Evolutionary conservation across 1,139 yeast genomes (phyloP).

Genomic region (Kodamaea sp.): DNA sequence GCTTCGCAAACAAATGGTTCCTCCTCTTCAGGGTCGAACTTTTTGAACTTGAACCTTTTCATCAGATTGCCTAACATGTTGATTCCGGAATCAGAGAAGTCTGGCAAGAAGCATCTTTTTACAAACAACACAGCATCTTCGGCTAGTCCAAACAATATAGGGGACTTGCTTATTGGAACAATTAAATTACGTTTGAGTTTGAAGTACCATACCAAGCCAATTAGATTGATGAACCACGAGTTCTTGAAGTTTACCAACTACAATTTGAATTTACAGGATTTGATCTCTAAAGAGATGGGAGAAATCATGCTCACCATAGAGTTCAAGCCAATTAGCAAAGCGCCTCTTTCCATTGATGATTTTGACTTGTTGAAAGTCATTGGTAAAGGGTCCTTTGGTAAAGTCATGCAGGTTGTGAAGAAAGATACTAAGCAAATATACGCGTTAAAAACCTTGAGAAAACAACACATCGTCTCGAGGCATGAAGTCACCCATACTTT

Average conservation of each 20-base stretch:
- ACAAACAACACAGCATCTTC: constrained; percentile 16
- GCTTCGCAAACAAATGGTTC: constrained; percentile 5
- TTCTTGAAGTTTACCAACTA: constrained; percentile 45
- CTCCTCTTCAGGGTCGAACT: constrained; percentile 32
- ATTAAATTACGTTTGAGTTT: constrained; percentile 47
- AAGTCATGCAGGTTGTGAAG: constrained; percentile 97
- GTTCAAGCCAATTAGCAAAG: constrained; percentile 66
- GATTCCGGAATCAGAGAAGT: constrained; percentile 47
- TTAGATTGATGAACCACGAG: constrained; percentile 48
- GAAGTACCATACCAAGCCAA: constrained; percentile 37
- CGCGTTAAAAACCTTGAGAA: constrained; percentile 90
- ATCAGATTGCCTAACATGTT: constrained; percentile 72
- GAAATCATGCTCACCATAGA: constrained; percentile 70
- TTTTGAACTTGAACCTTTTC: constrained; percentile 70
- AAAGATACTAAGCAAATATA: constrained; percentile 92
- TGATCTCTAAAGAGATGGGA: constrained; percentile 39
- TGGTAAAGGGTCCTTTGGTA: constrained; percentile 97
- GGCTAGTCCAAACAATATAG: constrained; percentile 23
- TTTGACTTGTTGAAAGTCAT: constrained; percentile 91
- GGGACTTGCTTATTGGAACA: constrained; percentile 46
- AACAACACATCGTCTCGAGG: constrained; percentile 90
- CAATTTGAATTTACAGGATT: constrained; percentile 21
- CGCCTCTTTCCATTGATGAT: constrained; percentile 79
- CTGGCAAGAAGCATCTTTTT: constrained; percentile 30
- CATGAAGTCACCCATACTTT: constrained; percentile 95